Evolutionary conservation across 345 rosid species (phyloP), one percentile per base, ranked within the genome.

Genomic region (Citrus australasica): DNA sequence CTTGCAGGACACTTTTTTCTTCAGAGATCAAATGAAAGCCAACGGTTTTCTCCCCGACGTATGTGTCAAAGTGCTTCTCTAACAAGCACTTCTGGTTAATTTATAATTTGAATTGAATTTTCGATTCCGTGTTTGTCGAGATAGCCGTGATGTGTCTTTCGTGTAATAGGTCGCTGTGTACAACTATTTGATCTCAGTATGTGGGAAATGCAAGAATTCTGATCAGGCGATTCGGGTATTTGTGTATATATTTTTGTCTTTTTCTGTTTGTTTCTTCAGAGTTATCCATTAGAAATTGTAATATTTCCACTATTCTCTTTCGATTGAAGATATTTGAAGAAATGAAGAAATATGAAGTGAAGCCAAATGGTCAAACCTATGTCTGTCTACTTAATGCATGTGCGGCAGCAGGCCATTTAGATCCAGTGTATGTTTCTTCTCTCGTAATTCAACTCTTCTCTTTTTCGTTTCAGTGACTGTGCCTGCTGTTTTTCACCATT

Each of bases 31-130:
- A 80, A 96, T 96, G 99, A 92, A 86, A 69, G 74, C 93, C 68
- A 89, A 85, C 90, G 99, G 99, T 56, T 90, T 94, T 86, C 82
- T 92, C 82, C 98, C 99, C 9, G 98, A 96, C 83, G 98, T 91
- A 89, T 77, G 91, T 61, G 28, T 46, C 51, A 13, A 11, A 28
- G n/a, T 63, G 65, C 33, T 10, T 61, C 30, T 25, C 27, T 27
- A 61, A 14, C 16, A 63, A 63, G 37, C 37, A 16, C 37, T 63
- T 30, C 5, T 63, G 22, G 11, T 11, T 30, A 63, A 63, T 38
- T 67, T n/a, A 38, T 67, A 38, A 38, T 67, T 67, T 67, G 42
- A 62, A 32, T 64, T 17, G 42, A 32, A 17, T 65, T 32, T 65
- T 35, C 8, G 66, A 22, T 59, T 70, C 68, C 16, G 28, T 62